Evolutionary conservation across 192 early-diverging fungal genomes (phyloP).

Genomic region (Umbelopsis isabellina): DNA sequence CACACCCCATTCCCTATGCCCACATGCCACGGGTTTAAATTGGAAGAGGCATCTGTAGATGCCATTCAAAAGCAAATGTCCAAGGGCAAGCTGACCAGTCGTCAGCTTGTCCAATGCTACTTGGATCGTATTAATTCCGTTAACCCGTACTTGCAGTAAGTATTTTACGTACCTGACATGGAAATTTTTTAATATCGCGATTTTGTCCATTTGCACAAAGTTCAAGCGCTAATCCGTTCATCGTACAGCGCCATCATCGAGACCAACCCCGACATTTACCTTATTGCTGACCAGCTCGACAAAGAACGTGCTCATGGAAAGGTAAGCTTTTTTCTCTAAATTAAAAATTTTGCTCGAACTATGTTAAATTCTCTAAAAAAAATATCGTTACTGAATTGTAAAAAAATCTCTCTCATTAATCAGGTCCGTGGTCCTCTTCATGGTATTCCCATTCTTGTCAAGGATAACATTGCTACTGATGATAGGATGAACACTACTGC

Average conservation of each 20-base stretch:
- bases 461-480: conserved; percentile 43
- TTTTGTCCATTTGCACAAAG: too few relatives aligned
- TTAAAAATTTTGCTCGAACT: too few relatives aligned
- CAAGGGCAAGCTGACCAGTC: not conserved
- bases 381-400: too few relatives aligned
- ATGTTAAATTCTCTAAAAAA: too few relatives aligned
- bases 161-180: not conserved
- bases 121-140: not conserved
- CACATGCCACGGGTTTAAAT: conserved; percentile 20
- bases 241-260: conserved; percentile 34
- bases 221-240: not conserved
- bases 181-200: not conserved
- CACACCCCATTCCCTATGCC: conserved; percentile 19
- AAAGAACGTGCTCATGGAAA: conserved; percentile 23
- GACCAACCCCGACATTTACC: conserved; percentile 36
- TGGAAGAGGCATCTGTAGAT: conserved; percentile 27
- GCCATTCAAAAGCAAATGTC: conserved; percentile 6
- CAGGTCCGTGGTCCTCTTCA: conserved; percentile 30
- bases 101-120: conserved; percentile 25
- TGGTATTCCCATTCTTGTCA: conserved; percentile 43
- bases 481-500: conserved; percentile 42
- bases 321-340: not conserved
- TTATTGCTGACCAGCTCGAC: conserved; percentile 31
- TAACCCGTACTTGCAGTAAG: conserved; percentile 19
- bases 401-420: too few relatives aligned